phyloP scores from a whole-genome alignment of 2,329 filamentous ascomycete species.

The Claviceps cyperi region DNA sequence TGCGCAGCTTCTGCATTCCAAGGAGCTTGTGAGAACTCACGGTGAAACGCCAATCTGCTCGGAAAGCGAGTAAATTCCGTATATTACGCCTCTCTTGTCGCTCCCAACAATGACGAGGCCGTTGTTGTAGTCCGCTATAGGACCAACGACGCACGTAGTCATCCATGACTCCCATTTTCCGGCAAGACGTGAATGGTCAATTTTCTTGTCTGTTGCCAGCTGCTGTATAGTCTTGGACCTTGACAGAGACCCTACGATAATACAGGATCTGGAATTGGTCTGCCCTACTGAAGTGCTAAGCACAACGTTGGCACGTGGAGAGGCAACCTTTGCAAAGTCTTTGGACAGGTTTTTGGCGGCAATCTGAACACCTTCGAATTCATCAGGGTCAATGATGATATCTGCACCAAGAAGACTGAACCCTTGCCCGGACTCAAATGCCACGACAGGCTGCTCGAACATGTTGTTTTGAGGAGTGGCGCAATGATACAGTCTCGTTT shows the following conservation, averaged over 20 bases:
- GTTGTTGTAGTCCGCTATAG: conserved; percentile 23
- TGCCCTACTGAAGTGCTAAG: conserved; percentile 1
- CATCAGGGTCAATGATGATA: conserved; percentile 16
- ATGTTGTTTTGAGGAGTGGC: conserved; percentile 5
- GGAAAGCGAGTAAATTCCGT: conserved; percentile 43
- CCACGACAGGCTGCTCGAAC: conserved; percentile 14
- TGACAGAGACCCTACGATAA: conserved; percentile 12
- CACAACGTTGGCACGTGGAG: conserved; percentile 5
- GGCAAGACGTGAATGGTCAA: conserved; percentile 11
- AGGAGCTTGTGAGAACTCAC: conserved; percentile 7
- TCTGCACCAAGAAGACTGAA: conserved; percentile 16
- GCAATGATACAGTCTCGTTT: background rate
- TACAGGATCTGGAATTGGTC: conserved; percentile 7
- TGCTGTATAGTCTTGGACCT: conserved; percentile 10
- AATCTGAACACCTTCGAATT: conserved; percentile 19
- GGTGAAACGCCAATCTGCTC: conserved; percentile 48
- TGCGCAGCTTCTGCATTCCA: background rate
- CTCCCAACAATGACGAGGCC: conserved; percentile 43
- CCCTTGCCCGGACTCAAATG: conserved; percentile 11
- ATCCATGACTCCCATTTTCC: conserved; percentile 43
- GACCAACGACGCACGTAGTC: conserved; percentile 31
- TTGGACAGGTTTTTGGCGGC: conserved; percentile 17
- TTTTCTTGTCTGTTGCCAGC: conserved; percentile 8
- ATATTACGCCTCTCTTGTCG: conserved; percentile 45
- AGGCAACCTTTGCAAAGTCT: conserved; percentile 15